These are phyloP conservation scores for Leucocoprinus birnbaumii DNA, from an alignment of 768 basidiomycete genomes.

Conservation along the genomic window DNA sequence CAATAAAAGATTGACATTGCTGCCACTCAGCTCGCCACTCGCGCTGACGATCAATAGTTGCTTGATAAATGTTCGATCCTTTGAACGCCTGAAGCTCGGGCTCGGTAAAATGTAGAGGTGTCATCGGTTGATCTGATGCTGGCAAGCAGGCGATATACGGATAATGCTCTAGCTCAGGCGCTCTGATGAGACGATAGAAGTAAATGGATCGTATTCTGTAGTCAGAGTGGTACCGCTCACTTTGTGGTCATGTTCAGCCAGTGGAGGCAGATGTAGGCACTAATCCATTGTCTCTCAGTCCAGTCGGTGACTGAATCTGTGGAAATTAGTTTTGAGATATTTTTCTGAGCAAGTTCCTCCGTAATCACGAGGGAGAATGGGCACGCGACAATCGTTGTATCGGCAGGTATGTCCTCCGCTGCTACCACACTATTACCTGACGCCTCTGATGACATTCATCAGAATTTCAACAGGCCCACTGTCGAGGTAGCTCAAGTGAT, in stretches of 20 bases:
- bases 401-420: constrained; percentile 38
- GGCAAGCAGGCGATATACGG: constrained; percentile 76
- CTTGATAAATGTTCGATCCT: constrained; percentile 81
- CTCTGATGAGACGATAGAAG: constrained; percentile 6
- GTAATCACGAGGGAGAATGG: constrained; percentile 69
- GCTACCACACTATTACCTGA: constrained; percentile 54
- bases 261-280: constrained; percentile 40
- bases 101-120: constrained; percentile 69
- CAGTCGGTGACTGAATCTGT: constrained; percentile 30
- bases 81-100: constrained; percentile 63
- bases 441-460: constrained; percentile 20
- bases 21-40: constrained; percentile 66
- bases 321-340: constrained; percentile 30
- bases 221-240: constrained; percentile 2
- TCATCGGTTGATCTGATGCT: constrained; percentile 47
- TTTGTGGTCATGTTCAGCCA: constrained; percentile 11
- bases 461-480: not conserved
- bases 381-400: constrained; percentile 60
- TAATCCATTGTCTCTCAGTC: constrained; percentile 67
- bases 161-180: constrained; percentile 34
- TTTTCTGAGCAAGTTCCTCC: constrained; percentile 38
- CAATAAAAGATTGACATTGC: constrained; percentile 43
- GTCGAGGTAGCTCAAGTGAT: constrained; percentile 4
- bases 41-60: constrained; percentile 61
- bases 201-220: not conserved